phyloP scores from a whole-genome alignment of 1,139 yeast species.

The Nadsonia starkeyi-henricii region DNA sequence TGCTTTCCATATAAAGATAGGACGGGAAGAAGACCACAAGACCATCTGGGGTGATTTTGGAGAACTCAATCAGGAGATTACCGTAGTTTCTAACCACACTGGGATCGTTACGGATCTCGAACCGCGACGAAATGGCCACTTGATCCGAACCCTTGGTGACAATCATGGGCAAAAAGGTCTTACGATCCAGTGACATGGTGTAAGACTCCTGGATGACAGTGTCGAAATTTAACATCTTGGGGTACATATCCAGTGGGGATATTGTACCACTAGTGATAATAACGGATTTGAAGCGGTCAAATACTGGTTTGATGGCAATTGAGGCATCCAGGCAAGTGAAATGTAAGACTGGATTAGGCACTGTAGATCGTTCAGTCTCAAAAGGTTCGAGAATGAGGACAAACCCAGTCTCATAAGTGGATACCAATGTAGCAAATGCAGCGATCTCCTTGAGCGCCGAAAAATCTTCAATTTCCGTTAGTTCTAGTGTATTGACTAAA shows the following conservation, averaged over 20 bases:
- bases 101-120: constrained; percentile 94
- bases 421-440: constrained; percentile 87
- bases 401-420: constrained; percentile 91
- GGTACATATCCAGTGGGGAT: constrained; percentile 97
- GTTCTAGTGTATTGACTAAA: constrained; percentile 76
- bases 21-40: constrained; percentile 96
- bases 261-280: constrained; percentile 95
- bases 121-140: constrained; percentile 88
- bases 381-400: constrained; percentile 85
- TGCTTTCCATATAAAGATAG: constrained; percentile 92
- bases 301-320: constrained; percentile 92
- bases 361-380: constrained; percentile 94
- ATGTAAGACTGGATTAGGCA: constrained; percentile 92
- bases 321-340: constrained; percentile 95
- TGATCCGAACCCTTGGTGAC: constrained; percentile 97
- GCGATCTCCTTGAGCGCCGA: constrained; percentile 90
- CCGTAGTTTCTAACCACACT: constrained; percentile 96
- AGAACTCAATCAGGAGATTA: constrained; percentile 74
- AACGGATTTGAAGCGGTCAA: constrained; percentile 86
- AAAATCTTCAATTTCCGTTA: constrained; percentile 80
- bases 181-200: constrained; percentile 85
- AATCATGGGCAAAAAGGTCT: constrained; percentile 88
- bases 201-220: constrained; percentile 92
- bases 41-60: constrained; percentile 96
- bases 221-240: constrained; percentile 88